phyloP scores from a whole-genome alignment of 2,329 filamentous ascomycete genomes.

The Penicillium brevicompactum region DNA sequence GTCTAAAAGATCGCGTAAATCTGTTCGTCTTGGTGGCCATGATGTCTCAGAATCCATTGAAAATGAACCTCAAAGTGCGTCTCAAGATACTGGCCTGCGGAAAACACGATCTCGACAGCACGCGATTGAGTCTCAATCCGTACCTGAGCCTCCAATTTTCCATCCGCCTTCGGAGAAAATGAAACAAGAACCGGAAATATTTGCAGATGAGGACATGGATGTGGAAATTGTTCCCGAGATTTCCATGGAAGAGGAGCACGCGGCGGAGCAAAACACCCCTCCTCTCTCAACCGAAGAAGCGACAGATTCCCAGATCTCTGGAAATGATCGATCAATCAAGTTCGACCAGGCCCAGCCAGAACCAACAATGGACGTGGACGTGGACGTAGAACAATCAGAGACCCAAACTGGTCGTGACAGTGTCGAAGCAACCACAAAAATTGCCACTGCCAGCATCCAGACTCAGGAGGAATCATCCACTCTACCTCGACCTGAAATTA shows the following conservation, averaged over 20 bases:
- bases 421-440: neutral
- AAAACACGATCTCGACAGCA: conserved; percentile 22
- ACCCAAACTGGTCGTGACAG: neutral
- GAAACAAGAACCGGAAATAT: neutral
- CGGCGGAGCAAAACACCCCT: neutral
- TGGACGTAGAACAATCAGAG: neutral
- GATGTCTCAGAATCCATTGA: conserved; percentile 13
- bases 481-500: neutral
- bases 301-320: conserved; percentile 21
- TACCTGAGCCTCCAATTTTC: conserved; percentile 5
- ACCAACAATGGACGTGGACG: conserved; percentile 12
- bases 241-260: neutral
- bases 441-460: conserved; percentile 19
- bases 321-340: conserved; percentile 8
- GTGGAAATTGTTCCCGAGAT: conserved; percentile 4
- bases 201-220: neutral
- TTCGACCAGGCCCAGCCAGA: neutral
- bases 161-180: neutral
- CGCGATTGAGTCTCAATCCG: conserved; percentile 4
- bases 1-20: conserved; percentile 33
- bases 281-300: conserved; percentile 18
- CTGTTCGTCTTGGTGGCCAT: conserved; percentile 30
- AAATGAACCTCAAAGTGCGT: conserved; percentile 13
- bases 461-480: conserved; percentile 11
- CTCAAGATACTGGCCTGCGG: conserved; percentile 20